These are phyloP conservation scores for Paecilomyces sp. DNA, from an alignment of 2,329 filamentous ascomycete genomes.

Conservation along the genomic window DNA sequence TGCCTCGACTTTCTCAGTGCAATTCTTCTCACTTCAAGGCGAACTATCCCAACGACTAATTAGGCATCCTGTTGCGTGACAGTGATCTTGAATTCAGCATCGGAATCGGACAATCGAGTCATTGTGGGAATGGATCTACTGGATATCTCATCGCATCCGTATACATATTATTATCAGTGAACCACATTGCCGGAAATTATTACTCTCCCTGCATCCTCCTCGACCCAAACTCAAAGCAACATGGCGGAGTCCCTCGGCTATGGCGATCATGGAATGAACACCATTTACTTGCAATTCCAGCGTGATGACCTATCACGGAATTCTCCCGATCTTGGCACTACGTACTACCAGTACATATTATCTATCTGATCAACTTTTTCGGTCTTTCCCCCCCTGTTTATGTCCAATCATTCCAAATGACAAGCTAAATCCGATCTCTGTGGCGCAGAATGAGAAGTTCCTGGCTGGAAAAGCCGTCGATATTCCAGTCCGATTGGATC, in stretches of 20 bases:
- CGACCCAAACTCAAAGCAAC: background rate
- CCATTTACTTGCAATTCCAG: background rate
- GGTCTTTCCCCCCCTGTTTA: conserved; percentile 9
- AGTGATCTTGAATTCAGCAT: background rate
- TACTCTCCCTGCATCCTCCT: background rate
- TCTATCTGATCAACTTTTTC: background rate
- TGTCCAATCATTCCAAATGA: conserved; percentile 6
- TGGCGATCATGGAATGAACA: background rate
- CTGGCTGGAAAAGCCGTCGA: background rate
- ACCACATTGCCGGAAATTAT: background rate
- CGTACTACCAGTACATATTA: background rate
- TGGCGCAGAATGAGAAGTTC: background rate
- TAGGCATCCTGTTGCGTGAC: background rate
- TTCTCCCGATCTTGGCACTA: background rate
- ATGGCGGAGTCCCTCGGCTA: background rate
- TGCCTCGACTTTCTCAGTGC: background rate
- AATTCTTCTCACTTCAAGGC: background rate
- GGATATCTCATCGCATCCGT: background rate
- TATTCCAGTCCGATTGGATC: background rate
- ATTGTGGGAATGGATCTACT: background rate
- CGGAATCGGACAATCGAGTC: background rate
- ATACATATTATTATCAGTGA: background rate
- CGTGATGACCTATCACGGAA: background rate
- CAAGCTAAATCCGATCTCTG: conserved; percentile 7
- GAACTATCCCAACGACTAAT: background rate